Conservation (phyloP, 106 monocot genomes). For the Platanthera guangdongensis region DNA sequence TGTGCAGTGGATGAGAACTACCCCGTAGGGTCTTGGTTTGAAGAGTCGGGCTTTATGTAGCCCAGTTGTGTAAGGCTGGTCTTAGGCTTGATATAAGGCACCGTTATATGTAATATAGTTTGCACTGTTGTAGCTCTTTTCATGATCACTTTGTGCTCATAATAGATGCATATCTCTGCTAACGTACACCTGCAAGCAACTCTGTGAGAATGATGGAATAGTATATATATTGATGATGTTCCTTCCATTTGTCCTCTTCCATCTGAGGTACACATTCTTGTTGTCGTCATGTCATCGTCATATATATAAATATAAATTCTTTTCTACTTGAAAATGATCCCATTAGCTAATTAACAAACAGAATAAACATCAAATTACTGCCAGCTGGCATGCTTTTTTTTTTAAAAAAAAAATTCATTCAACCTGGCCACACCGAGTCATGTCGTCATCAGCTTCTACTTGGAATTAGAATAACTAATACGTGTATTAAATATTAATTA, state of each 20-base stretch:
- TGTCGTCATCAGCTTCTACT: neutral
- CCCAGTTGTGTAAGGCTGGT: too few relatives aligned
- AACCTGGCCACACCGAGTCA: neutral
- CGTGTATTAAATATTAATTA: neutral
- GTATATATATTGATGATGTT: neutral
- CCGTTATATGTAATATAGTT: too few relatives aligned
- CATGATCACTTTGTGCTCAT: neutral
- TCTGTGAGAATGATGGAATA: neutral
- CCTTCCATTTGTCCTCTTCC: neutral
- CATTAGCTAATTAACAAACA: neutral
- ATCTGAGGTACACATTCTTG: neutral
- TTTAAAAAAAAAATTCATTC: neutral
- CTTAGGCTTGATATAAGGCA: too few relatives aligned
- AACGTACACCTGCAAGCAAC: too few relatives aligned
- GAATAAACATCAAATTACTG: neutral
- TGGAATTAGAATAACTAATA: slow-evolving; percentile 1
- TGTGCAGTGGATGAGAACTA: too few relatives aligned
- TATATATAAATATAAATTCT: too few relatives aligned
- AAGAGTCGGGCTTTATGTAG: too few relatives aligned
- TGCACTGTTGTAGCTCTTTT: too few relatives aligned
- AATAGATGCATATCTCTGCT: too few relatives aligned
- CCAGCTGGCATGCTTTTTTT: neutral
- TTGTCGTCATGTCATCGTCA: neutral
- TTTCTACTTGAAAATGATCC: too few relatives aligned
- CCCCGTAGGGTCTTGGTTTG: too few relatives aligned